Evolutionary conservation across 192 early-diverging fungal species (phyloP).

Genomic region (Physocladia obscura): DNA sequence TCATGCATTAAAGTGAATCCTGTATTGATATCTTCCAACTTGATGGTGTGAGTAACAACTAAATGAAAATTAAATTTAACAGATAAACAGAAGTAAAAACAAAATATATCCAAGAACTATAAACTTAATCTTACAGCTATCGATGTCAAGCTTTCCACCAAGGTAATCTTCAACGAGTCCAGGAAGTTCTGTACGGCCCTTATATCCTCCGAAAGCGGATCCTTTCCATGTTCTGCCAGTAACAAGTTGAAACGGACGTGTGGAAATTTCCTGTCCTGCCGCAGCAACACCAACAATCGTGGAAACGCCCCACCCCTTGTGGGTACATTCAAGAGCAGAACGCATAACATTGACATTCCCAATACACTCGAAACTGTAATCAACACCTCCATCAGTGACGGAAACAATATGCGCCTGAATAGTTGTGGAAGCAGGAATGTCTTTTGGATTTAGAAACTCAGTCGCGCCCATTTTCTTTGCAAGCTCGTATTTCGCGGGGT

Average conservation of each 20-base stretch:
- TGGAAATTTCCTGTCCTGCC: constrained; percentile 87
- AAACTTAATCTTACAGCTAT: constrained; percentile 69
- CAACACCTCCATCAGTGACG: constrained; percentile 91
- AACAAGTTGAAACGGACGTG: constrained; percentile 95
- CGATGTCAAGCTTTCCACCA: constrained; percentile 81
- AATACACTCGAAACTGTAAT: constrained; percentile 96
- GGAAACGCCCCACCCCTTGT: constrained; percentile 85
- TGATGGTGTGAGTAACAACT: constrained; percentile 78
- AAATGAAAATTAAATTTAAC: background rate
- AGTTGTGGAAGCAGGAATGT: constrained; percentile 63
- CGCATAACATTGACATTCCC: constrained; percentile 92
- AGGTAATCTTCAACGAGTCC: constrained; percentile 85
- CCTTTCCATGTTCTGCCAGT: constrained; percentile 95
- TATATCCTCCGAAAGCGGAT: constrained; percentile 94
- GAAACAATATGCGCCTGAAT: constrained; percentile 84
- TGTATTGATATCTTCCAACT: constrained; percentile 85
- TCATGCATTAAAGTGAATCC: constrained; percentile 89
- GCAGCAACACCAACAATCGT: constrained; percentile 88
- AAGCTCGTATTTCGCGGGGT: constrained; percentile 81
- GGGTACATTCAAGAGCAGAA: constrained; percentile 80
- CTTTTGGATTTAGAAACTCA: constrained; percentile 86
- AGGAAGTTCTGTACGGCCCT: constrained; percentile 88
- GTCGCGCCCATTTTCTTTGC: constrained; percentile 81
- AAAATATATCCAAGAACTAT: too few species aligned
- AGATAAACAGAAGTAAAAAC: background rate